Evolutionary conservation across 768 basidiomycete genomes (phyloP).

Genomic region (Boletellus sp.): DNA sequence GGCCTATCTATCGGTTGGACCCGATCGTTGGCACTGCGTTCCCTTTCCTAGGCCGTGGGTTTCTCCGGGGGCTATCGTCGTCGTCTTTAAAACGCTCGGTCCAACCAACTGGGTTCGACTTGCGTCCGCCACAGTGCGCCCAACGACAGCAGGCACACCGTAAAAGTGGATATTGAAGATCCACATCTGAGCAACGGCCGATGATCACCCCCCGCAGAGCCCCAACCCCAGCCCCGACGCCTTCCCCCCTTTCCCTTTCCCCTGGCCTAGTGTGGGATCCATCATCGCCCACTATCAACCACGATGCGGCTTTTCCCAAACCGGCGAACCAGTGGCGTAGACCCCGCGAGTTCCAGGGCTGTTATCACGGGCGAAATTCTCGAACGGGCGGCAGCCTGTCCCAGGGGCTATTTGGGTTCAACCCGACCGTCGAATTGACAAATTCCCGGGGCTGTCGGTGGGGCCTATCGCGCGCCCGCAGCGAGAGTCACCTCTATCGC

Average conservation of each 20-base stretch:
- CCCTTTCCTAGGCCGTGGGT: conserved; percentile 9
- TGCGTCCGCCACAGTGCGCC: conserved; percentile 4
- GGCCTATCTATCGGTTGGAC: too few species aligned
- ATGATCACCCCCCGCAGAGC: too few species aligned
- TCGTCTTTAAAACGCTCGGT: not conserved
- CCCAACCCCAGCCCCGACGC: too few species aligned
- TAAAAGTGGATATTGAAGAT: conserved; percentile 22
- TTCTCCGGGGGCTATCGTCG: conserved; percentile 8
- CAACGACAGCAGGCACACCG: conserved; percentile 12
- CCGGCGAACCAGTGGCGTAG: not conserved
- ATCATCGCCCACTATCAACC: not conserved
- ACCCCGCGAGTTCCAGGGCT: conserved; percentile 1
- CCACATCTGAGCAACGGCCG: not conserved
- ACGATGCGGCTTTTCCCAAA: not conserved
- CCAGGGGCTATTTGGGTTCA: conserved; percentile 10
- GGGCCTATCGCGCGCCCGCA: conserved; percentile 13
- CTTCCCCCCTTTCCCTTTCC: too few species aligned
- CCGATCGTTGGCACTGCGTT: too few species aligned
- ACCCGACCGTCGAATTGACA: too few species aligned
- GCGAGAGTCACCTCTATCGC: conserved; percentile 34
- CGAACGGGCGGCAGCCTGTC: conserved; percentile 12
- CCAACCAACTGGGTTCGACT: conserved; percentile 1
- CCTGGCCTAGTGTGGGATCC: too few species aligned
- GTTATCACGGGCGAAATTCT: conserved; percentile 25
- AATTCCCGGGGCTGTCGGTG: conserved; percentile 13